These are phyloP conservation scores for Coemansia sp. DNA, from an alignment of 192 early-diverging fungal genomes.

Conservation along the genomic window DNA sequence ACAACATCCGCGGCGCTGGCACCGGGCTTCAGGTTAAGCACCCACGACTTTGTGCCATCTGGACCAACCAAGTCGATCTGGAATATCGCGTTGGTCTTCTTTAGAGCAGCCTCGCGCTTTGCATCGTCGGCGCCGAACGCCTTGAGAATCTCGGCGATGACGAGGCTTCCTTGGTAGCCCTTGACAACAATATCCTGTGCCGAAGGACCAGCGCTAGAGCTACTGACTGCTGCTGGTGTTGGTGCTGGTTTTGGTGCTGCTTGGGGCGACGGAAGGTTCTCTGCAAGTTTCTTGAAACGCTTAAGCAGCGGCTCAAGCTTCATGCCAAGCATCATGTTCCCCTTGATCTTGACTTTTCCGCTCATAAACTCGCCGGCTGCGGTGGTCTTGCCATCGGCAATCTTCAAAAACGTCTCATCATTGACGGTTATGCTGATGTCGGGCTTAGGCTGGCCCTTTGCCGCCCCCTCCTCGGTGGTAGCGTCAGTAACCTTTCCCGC, in stretches of 20 bases:
- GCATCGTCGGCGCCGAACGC: constrained; percentile 60
- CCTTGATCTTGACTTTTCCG: constrained; percentile 86
- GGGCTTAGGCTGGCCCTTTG: constrained; percentile 66
- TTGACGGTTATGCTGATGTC: constrained; percentile 72
- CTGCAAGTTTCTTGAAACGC: constrained; percentile 53
- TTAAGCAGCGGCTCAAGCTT: constrained; percentile 71
- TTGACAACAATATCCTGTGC: constrained; percentile 55
- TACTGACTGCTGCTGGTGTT: constrained; percentile 14
- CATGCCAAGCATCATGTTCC: constrained; percentile 72
- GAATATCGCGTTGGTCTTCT: constrained; percentile 83
- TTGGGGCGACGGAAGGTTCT: constrained; percentile 40
- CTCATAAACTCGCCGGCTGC: constrained; percentile 90
- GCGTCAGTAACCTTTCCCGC: constrained; percentile 63
- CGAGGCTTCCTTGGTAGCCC: constrained; percentile 74
- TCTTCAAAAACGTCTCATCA: constrained; percentile 78
- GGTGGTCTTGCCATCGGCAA: constrained; percentile 83
- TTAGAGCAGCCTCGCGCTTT: constrained; percentile 63
- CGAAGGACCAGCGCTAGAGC: constrained; percentile 20
- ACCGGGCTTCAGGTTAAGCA: constrained; percentile 81
- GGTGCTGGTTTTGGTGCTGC: constrained; percentile 3
- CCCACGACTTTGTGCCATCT: constrained; percentile 74
- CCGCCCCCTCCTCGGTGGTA: constrained; percentile 52
- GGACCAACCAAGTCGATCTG: constrained; percentile 80
- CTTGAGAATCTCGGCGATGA: constrained; percentile 70
- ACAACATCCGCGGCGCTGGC: constrained; percentile 61